Conservation (phyloP, 176 grass and related monocot species). For the Triticum monococcum region DNA sequence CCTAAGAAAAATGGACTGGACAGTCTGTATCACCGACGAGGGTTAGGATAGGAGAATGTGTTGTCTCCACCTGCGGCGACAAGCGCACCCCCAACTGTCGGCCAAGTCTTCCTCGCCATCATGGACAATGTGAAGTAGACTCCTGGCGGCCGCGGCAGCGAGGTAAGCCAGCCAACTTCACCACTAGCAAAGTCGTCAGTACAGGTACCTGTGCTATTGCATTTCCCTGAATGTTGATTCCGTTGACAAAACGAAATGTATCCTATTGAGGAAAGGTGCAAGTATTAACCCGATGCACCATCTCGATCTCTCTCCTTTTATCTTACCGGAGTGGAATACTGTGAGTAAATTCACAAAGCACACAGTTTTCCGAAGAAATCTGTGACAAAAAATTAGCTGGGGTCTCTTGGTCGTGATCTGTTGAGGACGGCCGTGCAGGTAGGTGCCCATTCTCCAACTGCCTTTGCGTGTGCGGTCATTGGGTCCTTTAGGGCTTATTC, state of each 20-base stretch:
- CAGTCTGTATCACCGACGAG: too few species aligned
- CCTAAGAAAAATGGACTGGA: too few species aligned
- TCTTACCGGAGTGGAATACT: background rate
- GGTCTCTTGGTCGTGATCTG: too few species aligned
- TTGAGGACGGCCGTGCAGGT: too few species aligned
- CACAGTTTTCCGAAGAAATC: too few species aligned
- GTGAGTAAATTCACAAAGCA: background rate
- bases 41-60: too few species aligned
- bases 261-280: background rate
- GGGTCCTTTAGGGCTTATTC: background rate
- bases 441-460: too few species aligned
- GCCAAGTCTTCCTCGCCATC: background rate
- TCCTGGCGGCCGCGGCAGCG: background rate
- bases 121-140: background rate
- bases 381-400: too few species aligned
- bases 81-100: background rate
- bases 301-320: too few species aligned
- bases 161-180: background rate
- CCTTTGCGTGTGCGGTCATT: too few species aligned
- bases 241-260: background rate
- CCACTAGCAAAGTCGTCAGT: background rate
- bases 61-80: too few species aligned
- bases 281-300: too few species aligned
- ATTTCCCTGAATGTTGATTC: background rate
- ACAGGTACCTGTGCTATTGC: background rate